phyloP scores from a whole-genome alignment of 768 basidiomycete species.

The Trametes coccinea region DNA sequence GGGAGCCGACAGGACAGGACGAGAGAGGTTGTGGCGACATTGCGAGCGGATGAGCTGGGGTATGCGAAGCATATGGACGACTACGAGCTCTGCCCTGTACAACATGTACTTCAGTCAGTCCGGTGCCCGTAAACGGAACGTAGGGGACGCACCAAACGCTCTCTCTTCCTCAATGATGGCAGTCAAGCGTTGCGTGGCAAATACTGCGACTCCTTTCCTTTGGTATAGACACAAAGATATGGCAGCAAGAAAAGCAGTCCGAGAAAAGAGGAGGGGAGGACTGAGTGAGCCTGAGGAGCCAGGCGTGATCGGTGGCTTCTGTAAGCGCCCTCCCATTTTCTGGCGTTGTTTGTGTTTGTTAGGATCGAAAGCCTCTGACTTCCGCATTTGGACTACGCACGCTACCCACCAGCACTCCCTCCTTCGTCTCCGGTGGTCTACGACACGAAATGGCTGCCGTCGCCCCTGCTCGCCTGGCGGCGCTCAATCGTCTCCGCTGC shows the following conservation, averaged over 20 bases:
- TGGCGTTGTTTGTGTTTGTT: conserved; percentile 25
- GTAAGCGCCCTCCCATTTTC: neutral
- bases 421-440: neutral
- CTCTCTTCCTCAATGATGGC: no score
- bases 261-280: neutral
- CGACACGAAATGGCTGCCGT: conserved; percentile 34
- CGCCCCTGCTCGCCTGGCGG: conserved; percentile 53
- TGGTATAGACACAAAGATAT: no score
- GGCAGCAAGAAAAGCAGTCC: no score
- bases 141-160: neutral
- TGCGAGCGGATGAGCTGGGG: neutral
- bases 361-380: conserved; percentile 19
- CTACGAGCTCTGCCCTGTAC: neutral
- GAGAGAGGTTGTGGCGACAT: neutral
- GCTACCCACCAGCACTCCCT: neutral
- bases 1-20: neutral
- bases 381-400: neutral
- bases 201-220: no score
- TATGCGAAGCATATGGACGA: conserved; percentile 6
- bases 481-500: conserved; percentile 66
- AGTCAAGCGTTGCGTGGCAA: no score
- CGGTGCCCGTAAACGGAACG: neutral
- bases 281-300: neutral
- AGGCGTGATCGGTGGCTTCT: neutral
- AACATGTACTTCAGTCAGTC: neutral